phyloP scores from a whole-genome alignment of 352 stramenopile species.

The Pythium phragmitis region DNA sequence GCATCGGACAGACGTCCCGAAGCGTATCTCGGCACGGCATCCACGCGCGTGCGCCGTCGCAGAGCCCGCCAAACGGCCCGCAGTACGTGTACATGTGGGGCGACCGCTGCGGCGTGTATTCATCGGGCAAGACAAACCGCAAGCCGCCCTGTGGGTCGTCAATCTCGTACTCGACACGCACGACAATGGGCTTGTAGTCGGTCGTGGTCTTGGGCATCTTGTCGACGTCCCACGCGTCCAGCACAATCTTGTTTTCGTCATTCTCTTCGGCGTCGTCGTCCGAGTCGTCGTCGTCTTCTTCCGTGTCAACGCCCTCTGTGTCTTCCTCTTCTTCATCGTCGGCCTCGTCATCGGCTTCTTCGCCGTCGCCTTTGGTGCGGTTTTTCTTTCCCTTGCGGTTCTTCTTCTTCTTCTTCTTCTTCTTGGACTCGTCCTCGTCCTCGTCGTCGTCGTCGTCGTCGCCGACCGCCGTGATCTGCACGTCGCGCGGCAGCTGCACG shows the following conservation, averaged over 20 bases:
- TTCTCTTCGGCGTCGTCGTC: slow-evolving; percentile 43
- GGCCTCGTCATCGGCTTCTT: slow-evolving; percentile 29
- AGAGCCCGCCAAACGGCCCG: slow-evolving; percentile 77
- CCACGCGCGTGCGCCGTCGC: slow-evolving; percentile 80
- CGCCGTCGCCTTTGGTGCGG: slow-evolving; percentile 16
- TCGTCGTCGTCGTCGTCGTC: slow-evolving; percentile 25
- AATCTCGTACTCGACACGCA: slow-evolving; percentile 83
- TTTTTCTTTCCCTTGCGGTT: slow-evolving; percentile 26
- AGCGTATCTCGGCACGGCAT: slow-evolving; percentile 83
- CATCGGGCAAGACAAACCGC: slow-evolving; percentile 72
- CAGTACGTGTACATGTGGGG: slow-evolving; percentile 89
- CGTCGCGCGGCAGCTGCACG: slow-evolving; percentile 61
- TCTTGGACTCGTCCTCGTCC: slow-evolving; percentile 11
- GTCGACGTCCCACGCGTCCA: slow-evolving; percentile 73
- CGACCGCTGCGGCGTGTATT: slow-evolving; percentile 63
- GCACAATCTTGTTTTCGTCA: slow-evolving; percentile 44
- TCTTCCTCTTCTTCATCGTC: slow-evolving; percentile 24
- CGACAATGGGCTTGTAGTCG: slow-evolving; percentile 62
- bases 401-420: slow-evolving; percentile 11
- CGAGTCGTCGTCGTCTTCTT: slow-evolving; percentile 41
- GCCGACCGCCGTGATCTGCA: slow-evolving; percentile 50
- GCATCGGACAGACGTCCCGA: slow-evolving; percentile 66
- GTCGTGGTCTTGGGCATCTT: slow-evolving; percentile 66
- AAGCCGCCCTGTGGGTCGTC: slow-evolving; percentile 58
- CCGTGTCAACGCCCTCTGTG: slow-evolving; percentile 34